These are phyloP conservation scores for Naumovozyma baii DNA, from an alignment of 805 yeast species.

Conservation along the genomic window DNA sequence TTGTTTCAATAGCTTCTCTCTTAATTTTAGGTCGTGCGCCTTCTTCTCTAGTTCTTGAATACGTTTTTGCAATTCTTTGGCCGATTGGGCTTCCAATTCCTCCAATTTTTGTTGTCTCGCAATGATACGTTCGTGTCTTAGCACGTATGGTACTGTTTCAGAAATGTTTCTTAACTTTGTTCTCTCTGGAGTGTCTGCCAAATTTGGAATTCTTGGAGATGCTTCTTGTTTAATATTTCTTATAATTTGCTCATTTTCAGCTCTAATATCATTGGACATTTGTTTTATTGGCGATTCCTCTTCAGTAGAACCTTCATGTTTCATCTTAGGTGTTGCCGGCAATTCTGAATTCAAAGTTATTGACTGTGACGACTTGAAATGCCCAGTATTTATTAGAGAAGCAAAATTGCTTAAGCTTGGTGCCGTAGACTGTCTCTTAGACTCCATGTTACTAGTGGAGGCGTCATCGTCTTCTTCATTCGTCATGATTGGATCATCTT, in stretches of 20 bases:
- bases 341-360: slow-evolving; percentile 16
- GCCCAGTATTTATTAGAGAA: slow-evolving; percentile 28
- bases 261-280: slow-evolving; percentile 29
- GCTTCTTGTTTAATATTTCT: slow-evolving; percentile 32
- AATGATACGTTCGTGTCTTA: slow-evolving; percentile 64
- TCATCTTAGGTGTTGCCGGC: slow-evolving; percentile 19
- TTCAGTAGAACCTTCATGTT: slow-evolving; percentile 7
- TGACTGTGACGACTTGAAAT: slow-evolving; percentile 26
- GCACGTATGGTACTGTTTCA: slow-evolving; percentile 76
- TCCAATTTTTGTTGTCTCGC: slow-evolving; percentile 72
- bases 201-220: slow-evolving; percentile 21
- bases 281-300: slow-evolving; percentile 32
- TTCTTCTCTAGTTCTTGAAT: slow-evolving; percentile 70
- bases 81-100: slow-evolving; percentile 69
- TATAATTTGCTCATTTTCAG: slow-evolving; percentile 33
- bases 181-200: slow-evolving; percentile 34
- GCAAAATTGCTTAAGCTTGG: slow-evolving; percentile 32
- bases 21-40: slow-evolving; percentile 60
- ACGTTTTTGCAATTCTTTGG: slow-evolving; percentile 58
- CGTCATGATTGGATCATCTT: slow-evolving; percentile 9
- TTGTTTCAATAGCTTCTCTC: slow-evolving; percentile 43
- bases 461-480: slow-evolving; percentile 3
- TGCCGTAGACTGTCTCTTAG: slow-evolving; percentile 24
- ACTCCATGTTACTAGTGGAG: slow-evolving; percentile 1
- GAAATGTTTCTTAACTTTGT: slow-evolving; percentile 65